Evolutionary conservation across 2,329 filamentous ascomycete species (phyloP).

Genomic region (Amauroascus verrucosus): DNA sequence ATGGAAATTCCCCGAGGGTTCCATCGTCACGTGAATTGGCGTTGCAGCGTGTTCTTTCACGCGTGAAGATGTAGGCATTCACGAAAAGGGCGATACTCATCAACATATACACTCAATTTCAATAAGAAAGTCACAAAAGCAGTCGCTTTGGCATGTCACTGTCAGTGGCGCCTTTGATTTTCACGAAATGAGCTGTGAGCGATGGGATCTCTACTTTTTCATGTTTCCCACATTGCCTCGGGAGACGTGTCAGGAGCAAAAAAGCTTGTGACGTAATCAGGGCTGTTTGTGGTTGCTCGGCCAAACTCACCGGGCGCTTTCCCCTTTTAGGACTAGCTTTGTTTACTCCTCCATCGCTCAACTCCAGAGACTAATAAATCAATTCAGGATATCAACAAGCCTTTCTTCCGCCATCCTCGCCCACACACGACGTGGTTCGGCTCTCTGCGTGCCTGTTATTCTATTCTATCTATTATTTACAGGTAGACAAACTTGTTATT

Average conservation of each 20-base stretch:
- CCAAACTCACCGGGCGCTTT: conserved; percentile 14
- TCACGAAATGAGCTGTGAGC: not conserved
- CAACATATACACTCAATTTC: not conserved
- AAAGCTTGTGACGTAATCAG: conserved; percentile 7
- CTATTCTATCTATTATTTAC: not conserved
- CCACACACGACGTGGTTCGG: no score
- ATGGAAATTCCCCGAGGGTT: not conserved
- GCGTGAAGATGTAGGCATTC: conserved; percentile 2
- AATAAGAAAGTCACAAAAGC: not conserved
- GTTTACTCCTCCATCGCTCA: conserved; percentile 13
- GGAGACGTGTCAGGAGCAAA: not conserved
- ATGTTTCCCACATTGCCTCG: not conserved
- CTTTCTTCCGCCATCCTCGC: not conserved
- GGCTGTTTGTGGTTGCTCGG: conserved; percentile 11
- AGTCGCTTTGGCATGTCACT: not conserved
- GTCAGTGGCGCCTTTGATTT: not conserved
- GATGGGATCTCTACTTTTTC: not conserved
- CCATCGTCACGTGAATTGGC: conserved; percentile 26
- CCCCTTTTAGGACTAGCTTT: conserved; percentile 17
- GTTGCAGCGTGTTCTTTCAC: conserved; percentile 22
- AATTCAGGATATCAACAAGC: conserved; percentile 7
- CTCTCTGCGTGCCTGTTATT: not conserved
- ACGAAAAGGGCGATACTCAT: not conserved
- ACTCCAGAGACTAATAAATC: no score
- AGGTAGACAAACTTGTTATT: not conserved